Conservation (phyloP, 1,284 basidiomycete genomes). For the Neonothopanus nambi region DNA sequence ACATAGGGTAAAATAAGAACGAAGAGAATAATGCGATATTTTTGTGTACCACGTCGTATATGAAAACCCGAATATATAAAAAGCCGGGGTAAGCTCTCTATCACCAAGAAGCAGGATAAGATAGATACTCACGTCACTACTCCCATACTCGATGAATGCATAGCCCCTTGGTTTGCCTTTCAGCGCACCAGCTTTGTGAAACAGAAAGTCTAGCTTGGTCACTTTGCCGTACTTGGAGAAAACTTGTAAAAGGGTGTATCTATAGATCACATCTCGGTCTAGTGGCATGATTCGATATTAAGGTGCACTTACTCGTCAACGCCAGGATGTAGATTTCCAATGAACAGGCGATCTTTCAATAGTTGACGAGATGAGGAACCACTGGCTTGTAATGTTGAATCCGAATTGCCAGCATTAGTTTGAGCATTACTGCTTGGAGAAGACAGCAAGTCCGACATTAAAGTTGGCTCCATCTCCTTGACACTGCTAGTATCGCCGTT, state of each 20-base stretch:
- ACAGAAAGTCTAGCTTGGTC: slow-evolving; percentile 90
- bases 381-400: neutral
- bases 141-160: slow-evolving; percentile 88
- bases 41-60: slow-evolving; percentile 5
- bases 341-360: slow-evolving; percentile 77
- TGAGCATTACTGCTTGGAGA: neutral
- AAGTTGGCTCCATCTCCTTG: neutral
- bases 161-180: slow-evolving; percentile 95
- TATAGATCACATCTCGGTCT: slow-evolving; percentile 30
- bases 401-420: neutral
- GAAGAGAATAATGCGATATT: neutral
- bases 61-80: slow-evolving; percentile 27
- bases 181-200: slow-evolving; percentile 87
- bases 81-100: slow-evolving; percentile 52
- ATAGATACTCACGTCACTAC: slow-evolving; percentile 69
- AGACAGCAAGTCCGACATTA: neutral
- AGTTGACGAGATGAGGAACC: slow-evolving; percentile 25
- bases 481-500: neutral
- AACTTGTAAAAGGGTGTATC: slow-evolving; percentile 84
- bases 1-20: neutral
- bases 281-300: neutral
- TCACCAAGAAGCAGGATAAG: slow-evolving; percentile 14
- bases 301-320: slow-evolving; percentile 79
- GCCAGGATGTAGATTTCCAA: slow-evolving; percentile 86
- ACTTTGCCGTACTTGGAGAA: slow-evolving; percentile 93